phyloP scores from a whole-genome alignment of 345 rosid genomes.

The Eucalyptus paniculata region DNA sequence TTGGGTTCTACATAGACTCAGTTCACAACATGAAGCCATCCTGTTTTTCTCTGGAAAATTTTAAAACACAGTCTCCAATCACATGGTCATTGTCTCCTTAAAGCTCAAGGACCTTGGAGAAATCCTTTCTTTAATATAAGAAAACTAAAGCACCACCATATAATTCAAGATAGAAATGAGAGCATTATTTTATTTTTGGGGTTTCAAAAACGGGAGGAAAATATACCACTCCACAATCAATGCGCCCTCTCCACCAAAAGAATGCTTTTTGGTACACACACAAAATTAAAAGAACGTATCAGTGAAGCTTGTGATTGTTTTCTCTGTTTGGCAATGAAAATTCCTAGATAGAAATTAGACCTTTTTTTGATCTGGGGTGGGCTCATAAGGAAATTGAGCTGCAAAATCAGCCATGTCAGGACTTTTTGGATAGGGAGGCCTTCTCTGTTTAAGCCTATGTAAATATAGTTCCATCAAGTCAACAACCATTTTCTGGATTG shows the following conservation, averaged over 20 bases:
- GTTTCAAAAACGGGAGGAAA: neutral
- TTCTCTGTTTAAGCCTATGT: slow-evolving; percentile 77
- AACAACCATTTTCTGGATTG: slow-evolving; percentile 96
- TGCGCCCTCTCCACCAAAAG: neutral
- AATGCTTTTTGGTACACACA: neutral
- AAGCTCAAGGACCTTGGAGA: neutral
- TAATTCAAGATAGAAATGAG: neutral
- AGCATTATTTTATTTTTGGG: neutral
- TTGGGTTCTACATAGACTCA: neutral
- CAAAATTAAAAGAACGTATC: neutral
- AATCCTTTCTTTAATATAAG: neutral
- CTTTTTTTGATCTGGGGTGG: slow-evolving; percentile 90
- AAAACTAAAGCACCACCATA: neutral
- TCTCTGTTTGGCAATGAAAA: neutral
- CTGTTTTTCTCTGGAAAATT: neutral
- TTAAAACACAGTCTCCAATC: neutral
- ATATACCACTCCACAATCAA: neutral
- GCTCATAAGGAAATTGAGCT: slow-evolving; percentile 64
- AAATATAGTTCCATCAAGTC: slow-evolving; percentile 95
- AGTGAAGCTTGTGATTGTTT: neutral
- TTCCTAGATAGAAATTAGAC: slow-evolving; percentile 6
- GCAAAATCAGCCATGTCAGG: slow-evolving; percentile 57
- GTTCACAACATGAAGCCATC: neutral
- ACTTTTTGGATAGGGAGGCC: slow-evolving; percentile 67
- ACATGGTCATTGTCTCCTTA: neutral